Evolutionary conservation across 2,329 filamentous ascomycete genomes (phyloP).

Genomic region (Lecanicillium sp.): DNA sequence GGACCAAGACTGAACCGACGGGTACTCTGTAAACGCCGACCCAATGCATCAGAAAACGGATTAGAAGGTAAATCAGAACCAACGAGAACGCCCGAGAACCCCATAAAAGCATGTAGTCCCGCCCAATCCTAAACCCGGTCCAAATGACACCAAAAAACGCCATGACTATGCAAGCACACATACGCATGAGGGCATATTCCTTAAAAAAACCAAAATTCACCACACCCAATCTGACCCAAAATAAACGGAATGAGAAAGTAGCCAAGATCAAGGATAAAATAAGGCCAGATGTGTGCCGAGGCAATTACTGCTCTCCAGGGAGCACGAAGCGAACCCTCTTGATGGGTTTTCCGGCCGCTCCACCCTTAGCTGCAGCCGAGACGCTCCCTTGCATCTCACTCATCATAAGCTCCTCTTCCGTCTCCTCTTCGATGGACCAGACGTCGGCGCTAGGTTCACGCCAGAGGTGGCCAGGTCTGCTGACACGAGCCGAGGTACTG

Average conservation of each 20-base stretch:
- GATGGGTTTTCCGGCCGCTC: conserved; percentile 37
- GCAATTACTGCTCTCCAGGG: conserved; percentile 32
- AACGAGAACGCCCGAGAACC: background rate
- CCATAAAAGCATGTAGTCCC: conserved; percentile 4
- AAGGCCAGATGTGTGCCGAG: background rate
- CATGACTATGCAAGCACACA: background rate
- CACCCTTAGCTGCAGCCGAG: conserved; percentile 25
- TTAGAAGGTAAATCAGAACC: background rate
- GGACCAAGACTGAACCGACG: background rate
- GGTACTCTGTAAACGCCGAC: background rate
- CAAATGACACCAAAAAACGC: background rate
- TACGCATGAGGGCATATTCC: background rate
- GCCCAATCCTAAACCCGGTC: background rate
- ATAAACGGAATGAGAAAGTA: too few species aligned
- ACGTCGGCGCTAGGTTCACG: conserved; percentile 54
- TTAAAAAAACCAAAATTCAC: background rate
- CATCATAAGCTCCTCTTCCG: conserved; percentile 45
- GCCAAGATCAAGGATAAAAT: background rate
- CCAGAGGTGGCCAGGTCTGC: conserved; percentile 40
- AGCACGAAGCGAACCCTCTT: conserved; percentile 53
- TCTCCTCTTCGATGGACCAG: conserved; percentile 55
- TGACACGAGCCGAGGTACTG: conserved; percentile 27
- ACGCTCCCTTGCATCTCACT: conserved; percentile 35
- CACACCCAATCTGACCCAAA: background rate
- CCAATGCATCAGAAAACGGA: background rate